Conservation (phyloP, 2,329 filamentous ascomycete genomes). For the Macroventuria anomochaeta region DNA sequence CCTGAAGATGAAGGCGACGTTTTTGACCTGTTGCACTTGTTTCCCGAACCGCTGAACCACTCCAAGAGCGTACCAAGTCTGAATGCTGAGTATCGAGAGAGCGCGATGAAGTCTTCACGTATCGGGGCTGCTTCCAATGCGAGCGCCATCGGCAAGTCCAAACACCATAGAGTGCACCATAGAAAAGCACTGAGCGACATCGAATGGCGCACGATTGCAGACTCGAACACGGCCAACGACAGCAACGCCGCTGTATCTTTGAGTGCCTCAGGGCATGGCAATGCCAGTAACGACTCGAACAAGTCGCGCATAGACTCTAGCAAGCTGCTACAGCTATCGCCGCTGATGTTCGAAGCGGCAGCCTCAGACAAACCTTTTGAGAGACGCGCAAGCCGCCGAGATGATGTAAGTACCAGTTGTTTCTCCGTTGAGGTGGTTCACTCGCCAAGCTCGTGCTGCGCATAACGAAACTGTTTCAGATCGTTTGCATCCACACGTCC, state of each 20-base stretch:
- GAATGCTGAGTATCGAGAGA: slow-evolving; percentile 15
- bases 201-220: slow-evolving; percentile 23
- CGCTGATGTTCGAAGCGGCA: slow-evolving; percentile 31
- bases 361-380: slow-evolving; percentile 17
- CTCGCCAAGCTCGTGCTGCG: slow-evolving; percentile 23
- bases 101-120: slow-evolving; percentile 37
- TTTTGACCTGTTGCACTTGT: slow-evolving; percentile 13
- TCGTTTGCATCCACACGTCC: slow-evolving; percentile 18
- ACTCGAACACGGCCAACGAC: slow-evolving; percentile 25
- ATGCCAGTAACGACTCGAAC: slow-evolving; percentile 27
- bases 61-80: slow-evolving; percentile 25
- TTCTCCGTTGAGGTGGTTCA: slow-evolving; percentile 26
- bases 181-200: slow-evolving; percentile 25
- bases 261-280: slow-evolving; percentile 23
- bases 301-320: slow-evolving; percentile 27
- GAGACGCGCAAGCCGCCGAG: slow-evolving; percentile 23
- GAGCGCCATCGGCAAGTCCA: slow-evolving; percentile 24
- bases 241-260: slow-evolving; percentile 23
- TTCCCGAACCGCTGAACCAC: slow-evolving; percentile 24
- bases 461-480: slow-evolving; percentile 41
- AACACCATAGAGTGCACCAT: slow-evolving; percentile 31
- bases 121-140: slow-evolving; percentile 32
- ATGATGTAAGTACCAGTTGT: slow-evolving; percentile 42
- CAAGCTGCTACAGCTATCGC: slow-evolving; percentile 31
- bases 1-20: slow-evolving; percentile 16